These are phyloP conservation scores for Pisolithus tinctorius DNA, from an alignment of 768 basidiomycete species.

Conservation along the genomic window DNA sequence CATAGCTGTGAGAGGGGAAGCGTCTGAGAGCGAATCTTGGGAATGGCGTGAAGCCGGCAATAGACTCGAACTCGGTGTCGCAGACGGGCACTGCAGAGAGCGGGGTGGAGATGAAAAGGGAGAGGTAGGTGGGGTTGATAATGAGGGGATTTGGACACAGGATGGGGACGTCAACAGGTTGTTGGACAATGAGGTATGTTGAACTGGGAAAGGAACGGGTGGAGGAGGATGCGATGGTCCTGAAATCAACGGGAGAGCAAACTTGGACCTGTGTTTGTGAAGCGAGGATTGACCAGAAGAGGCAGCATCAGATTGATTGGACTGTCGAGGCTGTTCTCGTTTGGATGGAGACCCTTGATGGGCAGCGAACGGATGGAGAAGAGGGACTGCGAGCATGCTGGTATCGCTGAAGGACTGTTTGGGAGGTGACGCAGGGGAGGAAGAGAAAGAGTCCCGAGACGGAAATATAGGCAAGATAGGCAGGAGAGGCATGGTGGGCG, in stretches of 20 bases:
- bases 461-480: background rate
- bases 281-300: background rate
- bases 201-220: background rate
- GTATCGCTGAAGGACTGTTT: background rate
- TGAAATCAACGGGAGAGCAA: background rate
- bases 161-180: background rate
- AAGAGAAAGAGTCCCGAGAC: background rate
- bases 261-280: background rate
- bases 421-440: background rate
- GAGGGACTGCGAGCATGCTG: background rate
- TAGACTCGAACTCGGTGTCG: background rate
- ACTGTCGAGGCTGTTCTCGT: background rate
- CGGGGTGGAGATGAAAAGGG: background rate
- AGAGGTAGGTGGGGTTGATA: background rate
- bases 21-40: background rate
- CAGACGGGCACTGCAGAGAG: background rate
- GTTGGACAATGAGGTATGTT: background rate
- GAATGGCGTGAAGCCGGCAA: background rate
- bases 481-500: background rate
- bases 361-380: background rate
- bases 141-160: background rate
- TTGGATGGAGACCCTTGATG: background rate
- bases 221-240: background rate
- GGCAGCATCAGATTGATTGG: background rate
- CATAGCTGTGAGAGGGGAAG: background rate